Evolutionary conservation across 108 stramenopile species (phyloP).

Genomic region (Cyclotella atomus): DNA sequence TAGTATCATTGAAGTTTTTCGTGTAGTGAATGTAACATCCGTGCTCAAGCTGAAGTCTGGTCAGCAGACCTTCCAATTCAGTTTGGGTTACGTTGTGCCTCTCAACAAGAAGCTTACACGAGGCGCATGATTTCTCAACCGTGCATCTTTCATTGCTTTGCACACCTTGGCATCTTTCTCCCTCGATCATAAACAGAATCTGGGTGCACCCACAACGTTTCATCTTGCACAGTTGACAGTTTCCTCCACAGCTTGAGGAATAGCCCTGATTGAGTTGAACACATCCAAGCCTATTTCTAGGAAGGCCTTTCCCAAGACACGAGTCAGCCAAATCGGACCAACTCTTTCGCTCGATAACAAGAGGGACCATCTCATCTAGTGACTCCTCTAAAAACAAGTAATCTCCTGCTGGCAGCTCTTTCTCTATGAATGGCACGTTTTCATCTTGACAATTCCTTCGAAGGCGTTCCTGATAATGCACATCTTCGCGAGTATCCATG

Average conservation of each 20-base stretch:
- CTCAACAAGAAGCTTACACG: constrained; percentile 44
- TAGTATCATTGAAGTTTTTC: constrained; percentile 54
- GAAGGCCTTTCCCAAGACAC: constrained; percentile 46
- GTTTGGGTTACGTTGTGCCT: constrained; percentile 49
- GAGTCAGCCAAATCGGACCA: constrained; percentile 66
- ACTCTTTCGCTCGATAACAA: constrained; percentile 59
- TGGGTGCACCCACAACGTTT: constrained; percentile 56
- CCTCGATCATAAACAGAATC: constrained; percentile 63
- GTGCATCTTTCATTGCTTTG: constrained; percentile 34
- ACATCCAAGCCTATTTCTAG: constrained; percentile 52
- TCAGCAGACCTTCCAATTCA: constrained; percentile 43
- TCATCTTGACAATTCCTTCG: constrained; percentile 42
- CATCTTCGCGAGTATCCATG: constrained; percentile 58
- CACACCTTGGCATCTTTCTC: constrained; percentile 47
- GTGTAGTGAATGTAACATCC: constrained; percentile 58
- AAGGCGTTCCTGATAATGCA: constrained; percentile 43
- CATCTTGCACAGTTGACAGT: constrained; percentile 62
- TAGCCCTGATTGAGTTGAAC: constrained; percentile 38
- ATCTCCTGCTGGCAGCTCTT: constrained; percentile 62
- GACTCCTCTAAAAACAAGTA: constrained; percentile 48
- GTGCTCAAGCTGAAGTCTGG: constrained; percentile 50
- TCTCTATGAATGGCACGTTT: constrained; percentile 37
- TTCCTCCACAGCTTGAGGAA: constrained; percentile 24
- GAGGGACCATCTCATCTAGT: constrained; percentile 39
- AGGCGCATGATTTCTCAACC: constrained; percentile 31